Percentiles rank a stretch among this genome's conserved stretches.
These are phyloP conservation scores for Capsicum rhomboideum DNA, from an alignment of 257 asterid genomes.

Conservation along the genomic window DNA sequence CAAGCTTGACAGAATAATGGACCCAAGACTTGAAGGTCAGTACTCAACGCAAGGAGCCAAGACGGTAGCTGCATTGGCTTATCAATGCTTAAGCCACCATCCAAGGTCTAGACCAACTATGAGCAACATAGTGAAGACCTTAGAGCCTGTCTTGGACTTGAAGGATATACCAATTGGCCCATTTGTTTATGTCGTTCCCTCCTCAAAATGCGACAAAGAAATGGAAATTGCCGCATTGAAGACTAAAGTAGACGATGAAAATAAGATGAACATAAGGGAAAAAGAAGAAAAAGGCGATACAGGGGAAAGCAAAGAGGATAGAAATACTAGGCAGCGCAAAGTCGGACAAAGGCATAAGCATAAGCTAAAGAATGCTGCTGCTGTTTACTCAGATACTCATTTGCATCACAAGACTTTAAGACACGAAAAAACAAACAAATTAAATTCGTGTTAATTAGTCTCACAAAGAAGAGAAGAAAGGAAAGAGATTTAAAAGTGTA, in stretches of 20 bases:
- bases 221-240: neutral
- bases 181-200: conserved; percentile 38
- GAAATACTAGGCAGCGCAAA: neutral
- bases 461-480: neutral
- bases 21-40: conserved; percentile 63
- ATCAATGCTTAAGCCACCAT: conserved; percentile 45
- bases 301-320: neutral
- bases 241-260: conserved; percentile 5
- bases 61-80: conserved; percentile 61
- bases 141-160: conserved; percentile 36
- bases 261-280: conserved; percentile 3
- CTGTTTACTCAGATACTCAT: conserved; percentile 42
- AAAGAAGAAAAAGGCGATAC: neutral
- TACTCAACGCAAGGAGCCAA: conserved; percentile 61
- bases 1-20: conserved; percentile 51
- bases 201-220: conserved; percentile 14
- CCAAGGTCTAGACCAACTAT: conserved; percentile 63
- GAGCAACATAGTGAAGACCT: conserved; percentile 42
- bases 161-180: conserved; percentile 43
- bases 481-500: neutral
- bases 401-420: conserved; percentile 14
- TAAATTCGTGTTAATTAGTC: neutral
- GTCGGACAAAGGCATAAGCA: conserved; percentile 42
- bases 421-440: conserved; percentile 9
- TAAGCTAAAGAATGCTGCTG: conserved; percentile 25